These are phyloP conservation scores for Boletus subparvulus DNA, from an alignment of 768 basidiomycete genomes.

Conservation along the genomic window DNA sequence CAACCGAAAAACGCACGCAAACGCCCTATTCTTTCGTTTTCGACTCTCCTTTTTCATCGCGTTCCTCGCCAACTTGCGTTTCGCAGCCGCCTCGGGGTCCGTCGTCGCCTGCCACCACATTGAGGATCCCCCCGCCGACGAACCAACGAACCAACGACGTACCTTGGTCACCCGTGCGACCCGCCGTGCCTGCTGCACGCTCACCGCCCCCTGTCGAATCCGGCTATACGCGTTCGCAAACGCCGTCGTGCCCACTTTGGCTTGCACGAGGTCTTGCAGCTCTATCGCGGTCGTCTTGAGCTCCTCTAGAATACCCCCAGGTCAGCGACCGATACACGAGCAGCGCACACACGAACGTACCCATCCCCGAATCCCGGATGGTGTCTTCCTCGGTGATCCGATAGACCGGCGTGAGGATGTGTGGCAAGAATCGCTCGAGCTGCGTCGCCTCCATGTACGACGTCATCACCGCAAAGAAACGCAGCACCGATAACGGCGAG, in stretches of 20 bases:
- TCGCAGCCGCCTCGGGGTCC: slow-evolving; percentile 76
- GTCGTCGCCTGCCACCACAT: slow-evolving; percentile 66
- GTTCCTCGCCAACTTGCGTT: slow-evolving; percentile 70
- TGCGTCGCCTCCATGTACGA: slow-evolving; percentile 59
- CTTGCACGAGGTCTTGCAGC: slow-evolving; percentile 83
- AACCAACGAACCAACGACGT: slow-evolving; percentile 11
- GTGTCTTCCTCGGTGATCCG: slow-evolving; percentile 87
- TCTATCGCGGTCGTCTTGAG: slow-evolving; percentile 79
- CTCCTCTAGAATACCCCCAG: slow-evolving; percentile 53
- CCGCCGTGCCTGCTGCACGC: slow-evolving; percentile 70
- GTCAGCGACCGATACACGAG: not conserved
- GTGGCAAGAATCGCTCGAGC: slow-evolving; percentile 71
- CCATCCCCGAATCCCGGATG: slow-evolving; percentile 73
- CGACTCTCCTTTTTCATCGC: slow-evolving; percentile 79
- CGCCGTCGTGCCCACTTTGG: slow-evolving; percentile 82
- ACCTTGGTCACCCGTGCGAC: slow-evolving; percentile 54
- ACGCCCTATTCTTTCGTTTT: slow-evolving; percentile 68
- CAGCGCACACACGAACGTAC: slow-evolving; percentile 43
- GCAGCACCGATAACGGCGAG: slow-evolving; percentile 75
- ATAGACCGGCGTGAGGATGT: slow-evolving; percentile 84
- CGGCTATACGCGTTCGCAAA: slow-evolving; percentile 80
- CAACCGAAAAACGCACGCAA: slow-evolving; percentile 49
- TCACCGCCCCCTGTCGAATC: slow-evolving; percentile 69
- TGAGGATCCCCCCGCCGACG: no score
- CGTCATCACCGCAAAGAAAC: slow-evolving; percentile 94